phyloP scores from a whole-genome alignment of 345 rosid genomes.

The Brassica juncea region DNA sequence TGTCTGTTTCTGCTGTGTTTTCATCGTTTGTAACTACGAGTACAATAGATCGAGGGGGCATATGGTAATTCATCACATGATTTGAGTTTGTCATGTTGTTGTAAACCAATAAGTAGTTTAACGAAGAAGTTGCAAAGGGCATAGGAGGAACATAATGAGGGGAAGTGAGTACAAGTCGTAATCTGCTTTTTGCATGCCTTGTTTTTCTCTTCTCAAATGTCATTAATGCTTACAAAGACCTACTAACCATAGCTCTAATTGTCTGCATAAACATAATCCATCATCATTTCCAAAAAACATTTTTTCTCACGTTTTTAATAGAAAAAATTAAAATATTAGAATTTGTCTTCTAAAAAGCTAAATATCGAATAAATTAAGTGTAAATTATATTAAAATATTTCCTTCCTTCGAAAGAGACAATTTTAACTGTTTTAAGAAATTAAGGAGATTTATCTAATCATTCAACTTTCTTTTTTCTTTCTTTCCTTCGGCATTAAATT shows the following conservation, averaged over 20 bases:
- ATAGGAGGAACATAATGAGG: slow-evolving; percentile 22
- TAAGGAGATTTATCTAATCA: slow-evolving; percentile 1
- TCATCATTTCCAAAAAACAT: slow-evolving; percentile 14
- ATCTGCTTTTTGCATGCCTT: slow-evolving; percentile 36
- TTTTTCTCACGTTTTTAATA: background rate
- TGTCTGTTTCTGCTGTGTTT: slow-evolving; percentile 32
- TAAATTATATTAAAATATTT: too few relatives aligned
- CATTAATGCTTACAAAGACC: slow-evolving; percentile 17
- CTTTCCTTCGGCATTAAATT: slow-evolving; percentile 14
- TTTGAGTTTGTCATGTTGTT: background rate
- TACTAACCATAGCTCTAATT: slow-evolving; percentile 17
- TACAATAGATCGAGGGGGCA: background rate
- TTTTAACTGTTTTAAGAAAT: background rate
- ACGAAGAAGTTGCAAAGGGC: slow-evolving; percentile 4
- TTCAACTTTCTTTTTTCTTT: slow-evolving; percentile 2
- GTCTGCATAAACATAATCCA: slow-evolving; percentile 14
- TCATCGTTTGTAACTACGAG: background rate
- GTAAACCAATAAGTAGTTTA: background rate
- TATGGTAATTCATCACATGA: slow-evolving; percentile 5
- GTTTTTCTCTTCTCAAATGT: slow-evolving; percentile 2
- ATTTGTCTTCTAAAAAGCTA: background rate
- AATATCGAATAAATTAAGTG: too few relatives aligned
- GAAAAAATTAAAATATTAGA: background rate
- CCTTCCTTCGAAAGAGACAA: background rate
- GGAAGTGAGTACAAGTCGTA: slow-evolving; percentile 22